Conservation (phyloP, 2,329 filamentous ascomycete species). For the Elsinoe australis region DNA sequence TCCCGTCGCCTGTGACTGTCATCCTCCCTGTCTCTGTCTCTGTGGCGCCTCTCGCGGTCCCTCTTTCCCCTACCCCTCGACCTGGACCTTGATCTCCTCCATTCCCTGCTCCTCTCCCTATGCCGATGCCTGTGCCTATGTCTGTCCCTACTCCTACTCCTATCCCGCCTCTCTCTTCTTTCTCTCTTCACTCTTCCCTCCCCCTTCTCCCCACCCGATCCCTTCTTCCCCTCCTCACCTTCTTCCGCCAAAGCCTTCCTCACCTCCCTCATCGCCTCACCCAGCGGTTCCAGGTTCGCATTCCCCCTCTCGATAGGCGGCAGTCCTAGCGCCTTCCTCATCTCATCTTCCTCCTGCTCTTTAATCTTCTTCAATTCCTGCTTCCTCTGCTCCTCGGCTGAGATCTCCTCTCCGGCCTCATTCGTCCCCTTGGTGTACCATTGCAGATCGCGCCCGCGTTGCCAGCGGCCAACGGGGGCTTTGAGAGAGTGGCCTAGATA, state of each 20-base stretch:
- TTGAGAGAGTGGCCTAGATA: conserved; percentile 86
- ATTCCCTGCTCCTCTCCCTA: conserved; percentile 19
- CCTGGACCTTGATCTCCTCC: conserved; percentile 24
- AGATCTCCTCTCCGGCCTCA: conserved; percentile 41
- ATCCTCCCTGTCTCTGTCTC: conserved; percentile 19
- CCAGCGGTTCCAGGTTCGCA: conserved; percentile 47
- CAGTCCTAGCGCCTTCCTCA: conserved; percentile 73
- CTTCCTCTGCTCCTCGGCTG: conserved; percentile 54
- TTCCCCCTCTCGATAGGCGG: conserved; percentile 62
- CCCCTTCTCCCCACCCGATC: conserved; percentile 23
- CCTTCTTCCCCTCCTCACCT: conserved; percentile 30
- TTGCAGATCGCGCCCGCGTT: conserved; percentile 62
- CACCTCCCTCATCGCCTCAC: conserved; percentile 39
- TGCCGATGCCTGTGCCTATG: conserved; percentile 16
- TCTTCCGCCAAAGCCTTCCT: conserved; percentile 46
- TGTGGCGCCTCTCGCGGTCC: background rate
- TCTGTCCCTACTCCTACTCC: conserved; percentile 18
- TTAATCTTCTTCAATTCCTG: conserved; percentile 62
- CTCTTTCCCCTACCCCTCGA: conserved; percentile 20
- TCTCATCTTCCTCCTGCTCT: conserved; percentile 82
- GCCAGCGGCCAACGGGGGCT: conserved; percentile 84
- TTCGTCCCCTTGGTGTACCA: conserved; percentile 59
- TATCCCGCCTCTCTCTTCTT: conserved; percentile 20
- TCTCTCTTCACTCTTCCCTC: conserved; percentile 18
- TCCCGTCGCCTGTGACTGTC: conserved; percentile 23